These are phyloP conservation scores for Xylariaceae sp. DNA, from an alignment of 2,329 filamentous ascomycete genomes.

Conservation along the genomic window DNA sequence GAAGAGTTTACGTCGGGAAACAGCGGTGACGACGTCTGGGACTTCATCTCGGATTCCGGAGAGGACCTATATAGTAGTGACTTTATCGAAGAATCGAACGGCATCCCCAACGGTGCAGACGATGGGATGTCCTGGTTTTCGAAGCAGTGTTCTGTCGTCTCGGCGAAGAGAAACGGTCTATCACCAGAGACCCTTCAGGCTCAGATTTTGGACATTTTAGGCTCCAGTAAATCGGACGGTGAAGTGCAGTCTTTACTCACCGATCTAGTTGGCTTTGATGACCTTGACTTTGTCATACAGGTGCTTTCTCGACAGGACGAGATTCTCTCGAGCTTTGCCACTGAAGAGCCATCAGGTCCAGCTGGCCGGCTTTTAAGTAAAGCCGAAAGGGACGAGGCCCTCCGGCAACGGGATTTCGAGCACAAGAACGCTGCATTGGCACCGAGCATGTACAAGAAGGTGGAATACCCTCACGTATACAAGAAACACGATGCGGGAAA, in stretches of 20 bases:
- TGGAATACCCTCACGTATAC: constrained; percentile 91
- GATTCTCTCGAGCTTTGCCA: constrained; percentile 48
- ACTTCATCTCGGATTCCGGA: constrained; percentile 74
- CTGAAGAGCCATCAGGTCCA: constrained; percentile 33
- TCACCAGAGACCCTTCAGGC: constrained; percentile 65
- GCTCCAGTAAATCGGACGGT: constrained; percentile 64
- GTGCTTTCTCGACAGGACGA: constrained; percentile 72
- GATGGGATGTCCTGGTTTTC: constrained; percentile 67
- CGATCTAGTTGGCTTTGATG: constrained; percentile 87
- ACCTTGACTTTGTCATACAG: constrained; percentile 88
- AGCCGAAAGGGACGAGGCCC: constrained; percentile 70
- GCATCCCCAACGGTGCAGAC: constrained; percentile 25
- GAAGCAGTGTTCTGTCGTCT: constrained; percentile 61
- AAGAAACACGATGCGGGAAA: constrained; percentile 79
- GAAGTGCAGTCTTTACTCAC: constrained; percentile 87
- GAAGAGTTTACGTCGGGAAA: constrained; percentile 51
- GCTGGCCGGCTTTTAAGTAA: constrained; percentile 60
- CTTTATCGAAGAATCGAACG: constrained; percentile 45
- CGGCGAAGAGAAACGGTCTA: constrained; percentile 59
- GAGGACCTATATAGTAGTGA: constrained; percentile 62
- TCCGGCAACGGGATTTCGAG: constrained; percentile 69
- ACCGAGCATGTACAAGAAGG: constrained; percentile 64
- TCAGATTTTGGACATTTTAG: constrained; percentile 70
- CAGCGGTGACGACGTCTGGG: constrained; percentile 81
- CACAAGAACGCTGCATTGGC: constrained; percentile 75